Evolutionary conservation across 2,329 filamentous ascomycete species (phyloP), one percentile per base, ranked within the genome.

Genomic region (Fusarium continuum): DNA sequence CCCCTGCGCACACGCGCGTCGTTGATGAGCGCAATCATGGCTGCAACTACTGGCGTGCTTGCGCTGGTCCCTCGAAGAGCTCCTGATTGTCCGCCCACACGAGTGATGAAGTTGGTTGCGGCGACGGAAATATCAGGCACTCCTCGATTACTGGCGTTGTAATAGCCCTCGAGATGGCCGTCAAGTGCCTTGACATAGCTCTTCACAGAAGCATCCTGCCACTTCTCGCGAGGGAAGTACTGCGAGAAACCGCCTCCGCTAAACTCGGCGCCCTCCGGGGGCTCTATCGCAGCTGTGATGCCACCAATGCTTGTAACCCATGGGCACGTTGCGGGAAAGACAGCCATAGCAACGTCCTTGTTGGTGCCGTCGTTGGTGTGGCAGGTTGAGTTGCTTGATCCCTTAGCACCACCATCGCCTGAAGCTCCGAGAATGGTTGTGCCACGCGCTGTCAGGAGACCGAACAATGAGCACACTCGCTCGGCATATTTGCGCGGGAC

Each of bases 291-390:
- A 63, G 76, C 76, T 32, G 59, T 70, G 2, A 86, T 88, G 2
- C 84, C 88, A 7, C 89, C 89, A 2, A 91, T 84, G 3, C 82
- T 77, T 1, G 89, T 91, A 8, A 91, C 83, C 72, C 85, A 91
- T 0, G 88, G 89, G 66, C 89, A 92, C 0, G 83, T 83, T 0
- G 83, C 84, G 0, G 89, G 89, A 74, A 91, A 92, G 6, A 81
- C 82, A 2, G 87, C 82, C 25, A 86, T 77, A 69, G 88, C 86
- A 17, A 82, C 78, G 9, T 82, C 81, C 2, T 78, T 81, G 55
- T 84, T 80, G 36, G 75, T 79, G 19, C 86, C 87, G 53, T 89
- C 85, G 69, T 88, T 87, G 52, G 80, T 80, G 46, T 79, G 75
- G 75, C 88, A 91, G 17, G 64, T 70, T 55, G 86, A 88, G 55